Conservation (phyloP, 108 stramenopile species). For the Cyclotella choctawhatcheeana region DNA sequence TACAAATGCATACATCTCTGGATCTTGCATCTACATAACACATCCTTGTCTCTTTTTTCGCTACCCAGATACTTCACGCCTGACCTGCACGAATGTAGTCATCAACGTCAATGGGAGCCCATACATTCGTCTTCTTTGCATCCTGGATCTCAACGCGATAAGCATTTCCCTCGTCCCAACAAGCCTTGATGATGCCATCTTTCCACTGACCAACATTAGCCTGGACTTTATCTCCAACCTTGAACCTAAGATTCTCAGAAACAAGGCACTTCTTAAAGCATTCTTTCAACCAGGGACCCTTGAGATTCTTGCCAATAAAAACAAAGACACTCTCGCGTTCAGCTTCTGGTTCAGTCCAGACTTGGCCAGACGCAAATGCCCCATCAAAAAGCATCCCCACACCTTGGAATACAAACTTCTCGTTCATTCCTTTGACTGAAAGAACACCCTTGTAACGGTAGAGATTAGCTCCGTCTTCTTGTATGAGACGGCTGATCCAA, state of each 20-base stretch:
- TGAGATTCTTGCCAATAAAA: constrained; percentile 91
- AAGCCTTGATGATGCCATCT: constrained; percentile 58
- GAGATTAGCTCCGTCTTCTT: constrained; percentile 85
- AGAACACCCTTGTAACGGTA: constrained; percentile 95
- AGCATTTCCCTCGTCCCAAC: constrained; percentile 89
- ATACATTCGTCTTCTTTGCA: constrained; percentile 62
- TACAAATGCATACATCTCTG: too few relatives aligned
- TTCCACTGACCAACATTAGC: constrained; percentile 66
- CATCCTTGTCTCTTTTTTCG: background rate
- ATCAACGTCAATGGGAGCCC: constrained; percentile 83
- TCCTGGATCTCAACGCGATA: constrained; percentile 73
- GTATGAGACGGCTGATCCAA: constrained; percentile 78
- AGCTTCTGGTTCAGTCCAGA: constrained; percentile 58
- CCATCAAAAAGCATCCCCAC: constrained; percentile 91
- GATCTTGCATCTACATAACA: too few relatives aligned
- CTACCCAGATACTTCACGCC: background rate
- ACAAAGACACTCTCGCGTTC: constrained; percentile 78
- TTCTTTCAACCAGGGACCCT: constrained; percentile 57
- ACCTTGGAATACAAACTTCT: constrained; percentile 95
- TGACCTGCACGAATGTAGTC: constrained; percentile 59
- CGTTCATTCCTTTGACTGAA: constrained; percentile 79
- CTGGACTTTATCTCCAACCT: constrained; percentile 62
- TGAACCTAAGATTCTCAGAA: constrained; percentile 60
- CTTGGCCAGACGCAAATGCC: constrained; percentile 28
- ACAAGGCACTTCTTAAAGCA: constrained; percentile 78